A percentile compares a stretch with the other conserved stretches of the same genome.
Conservation (phyloP, 495 filamentous ascomycete genomes). For the Lindgomyces ingoldianus region DNA sequence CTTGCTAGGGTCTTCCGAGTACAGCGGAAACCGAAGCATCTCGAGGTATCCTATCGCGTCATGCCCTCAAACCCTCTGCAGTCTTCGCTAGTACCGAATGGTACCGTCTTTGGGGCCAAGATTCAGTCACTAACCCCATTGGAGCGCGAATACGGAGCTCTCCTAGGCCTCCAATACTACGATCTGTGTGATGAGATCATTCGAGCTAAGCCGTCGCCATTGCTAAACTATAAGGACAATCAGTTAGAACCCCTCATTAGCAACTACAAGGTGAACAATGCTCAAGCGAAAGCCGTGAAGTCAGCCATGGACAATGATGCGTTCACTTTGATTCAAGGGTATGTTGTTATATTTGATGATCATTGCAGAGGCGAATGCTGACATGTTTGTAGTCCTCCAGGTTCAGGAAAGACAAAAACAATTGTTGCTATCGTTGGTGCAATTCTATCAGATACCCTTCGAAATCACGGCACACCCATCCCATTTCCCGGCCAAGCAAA, state of each 20-base stretch:
- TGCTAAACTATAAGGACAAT: constrained; percentile 74
- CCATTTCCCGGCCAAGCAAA: constrained; percentile 29
- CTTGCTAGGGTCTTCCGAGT: constrained; percentile 80
- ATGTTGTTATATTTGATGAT: constrained; percentile 29
- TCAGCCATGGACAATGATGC: constrained; percentile 92
- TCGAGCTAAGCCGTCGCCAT: constrained; percentile 81
- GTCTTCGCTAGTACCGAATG: constrained; percentile 55
- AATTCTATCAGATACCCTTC: constrained; percentile 65
- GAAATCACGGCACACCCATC: constrained; percentile 35
- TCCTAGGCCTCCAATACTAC: constrained; percentile 89
- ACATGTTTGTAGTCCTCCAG: constrained; percentile 65
- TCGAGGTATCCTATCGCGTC: constrained; percentile 84
- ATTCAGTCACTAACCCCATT: constrained; percentile 86
- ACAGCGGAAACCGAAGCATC: constrained; percentile 70
- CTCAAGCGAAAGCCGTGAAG: constrained; percentile 89
- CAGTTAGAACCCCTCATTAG: constrained; percentile 64
- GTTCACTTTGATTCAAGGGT: constrained; percentile 93
- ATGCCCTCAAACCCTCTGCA: constrained; percentile 63
- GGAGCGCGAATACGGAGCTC: constrained; percentile 90
- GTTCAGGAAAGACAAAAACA: constrained; percentile 97
- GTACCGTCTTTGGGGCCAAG: constrained; percentile 71
- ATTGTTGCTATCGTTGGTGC: constrained; percentile 95
- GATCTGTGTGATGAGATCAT: constrained; percentile 91
- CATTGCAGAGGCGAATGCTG: constrained; percentile 1
- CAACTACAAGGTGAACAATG: constrained; percentile 81